phyloP scores from a whole-genome alignment of 2,329 filamentous ascomycete genomes.

The Claviceps sp. region DNA sequence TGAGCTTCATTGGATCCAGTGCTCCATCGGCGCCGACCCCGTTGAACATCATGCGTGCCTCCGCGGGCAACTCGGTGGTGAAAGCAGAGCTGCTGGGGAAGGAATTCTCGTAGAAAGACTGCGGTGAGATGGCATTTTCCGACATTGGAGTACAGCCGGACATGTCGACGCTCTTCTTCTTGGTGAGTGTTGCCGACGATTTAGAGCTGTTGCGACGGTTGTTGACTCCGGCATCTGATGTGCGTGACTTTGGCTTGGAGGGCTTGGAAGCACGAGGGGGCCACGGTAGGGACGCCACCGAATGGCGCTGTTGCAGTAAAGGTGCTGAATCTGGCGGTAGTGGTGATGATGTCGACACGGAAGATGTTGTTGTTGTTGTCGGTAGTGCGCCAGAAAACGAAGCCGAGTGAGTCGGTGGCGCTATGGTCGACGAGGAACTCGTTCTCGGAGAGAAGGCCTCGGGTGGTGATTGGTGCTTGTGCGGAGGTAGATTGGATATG shows the following conservation, averaged over 20 bases:
- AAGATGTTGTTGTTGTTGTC: background rate
- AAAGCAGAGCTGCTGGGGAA: constrained; percentile 21
- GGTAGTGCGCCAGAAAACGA: background rate
- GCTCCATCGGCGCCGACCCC: constrained; percentile 18
- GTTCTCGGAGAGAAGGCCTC: background rate
- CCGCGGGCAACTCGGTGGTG: constrained; percentile 27
- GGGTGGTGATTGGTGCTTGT: background rate
- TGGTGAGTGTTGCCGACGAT: background rate
- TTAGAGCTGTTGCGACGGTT: constrained; percentile 3
- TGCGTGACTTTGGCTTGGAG: background rate
- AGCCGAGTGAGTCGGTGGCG: constrained; percentile 1
- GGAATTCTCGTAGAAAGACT: constrained; percentile 7
- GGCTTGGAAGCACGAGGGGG: background rate
- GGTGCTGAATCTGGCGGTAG: background rate
- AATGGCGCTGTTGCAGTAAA: background rate
- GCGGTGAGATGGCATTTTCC: constrained; percentile 9
- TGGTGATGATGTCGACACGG: background rate
- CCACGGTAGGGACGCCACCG: background rate
- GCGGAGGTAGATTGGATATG: no score
- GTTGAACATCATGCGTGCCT: constrained; percentile 27
- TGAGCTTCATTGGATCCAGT: background rate
- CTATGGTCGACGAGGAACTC: background rate
- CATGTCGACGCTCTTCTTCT: background rate
- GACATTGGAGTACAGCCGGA: background rate
- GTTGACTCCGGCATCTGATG: background rate